phyloP scores from a whole-genome alignment of 768 basidiomycete genomes.

The Lentinula sp. region DNA sequence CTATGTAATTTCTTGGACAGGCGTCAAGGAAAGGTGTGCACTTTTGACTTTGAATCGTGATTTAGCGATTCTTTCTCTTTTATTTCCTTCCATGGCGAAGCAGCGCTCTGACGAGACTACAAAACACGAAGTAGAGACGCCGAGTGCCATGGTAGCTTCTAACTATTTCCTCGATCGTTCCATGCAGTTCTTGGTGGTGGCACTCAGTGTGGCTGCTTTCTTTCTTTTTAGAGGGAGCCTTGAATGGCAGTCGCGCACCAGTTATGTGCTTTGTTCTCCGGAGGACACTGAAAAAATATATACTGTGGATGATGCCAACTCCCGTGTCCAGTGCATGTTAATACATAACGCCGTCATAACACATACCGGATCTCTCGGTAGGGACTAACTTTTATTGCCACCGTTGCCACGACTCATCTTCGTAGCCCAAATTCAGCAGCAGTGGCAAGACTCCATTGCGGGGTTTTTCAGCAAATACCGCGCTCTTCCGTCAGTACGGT shows the following conservation, averaged over 20 bases:
- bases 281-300: conserved; percentile 44
- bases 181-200: not conserved
- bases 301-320: conserved; percentile 53
- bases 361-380: conserved; percentile 53
- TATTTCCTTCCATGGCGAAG: too few species aligned
- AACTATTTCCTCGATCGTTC: conserved; percentile 7
- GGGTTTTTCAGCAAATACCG: not conserved
- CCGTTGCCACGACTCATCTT: not conserved
- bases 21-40: too few species aligned
- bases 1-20: too few species aligned
- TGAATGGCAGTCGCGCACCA: not conserved
- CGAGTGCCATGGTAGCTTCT: not conserved
- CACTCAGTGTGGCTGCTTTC: not conserved
- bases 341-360: conserved; percentile 44
- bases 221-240: not conserved
- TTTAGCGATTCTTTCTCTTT: too few species aligned
- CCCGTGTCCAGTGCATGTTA: conserved; percentile 58
- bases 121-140: not conserved
- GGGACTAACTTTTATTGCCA: conserved; percentile 12
- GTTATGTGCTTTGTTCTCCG: conserved; percentile 61
- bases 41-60: too few species aligned
- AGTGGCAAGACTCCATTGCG: conserved; percentile 24
- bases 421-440: conserved; percentile 35
- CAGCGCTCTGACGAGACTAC: too few species aligned
- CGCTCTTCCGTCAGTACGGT: conserved; percentile 33